Evolutionary conservation across 345 rosid genomes (phyloP), one percentile per base, ranked within the genome.

Genomic region (Brassica rapa): DNA sequence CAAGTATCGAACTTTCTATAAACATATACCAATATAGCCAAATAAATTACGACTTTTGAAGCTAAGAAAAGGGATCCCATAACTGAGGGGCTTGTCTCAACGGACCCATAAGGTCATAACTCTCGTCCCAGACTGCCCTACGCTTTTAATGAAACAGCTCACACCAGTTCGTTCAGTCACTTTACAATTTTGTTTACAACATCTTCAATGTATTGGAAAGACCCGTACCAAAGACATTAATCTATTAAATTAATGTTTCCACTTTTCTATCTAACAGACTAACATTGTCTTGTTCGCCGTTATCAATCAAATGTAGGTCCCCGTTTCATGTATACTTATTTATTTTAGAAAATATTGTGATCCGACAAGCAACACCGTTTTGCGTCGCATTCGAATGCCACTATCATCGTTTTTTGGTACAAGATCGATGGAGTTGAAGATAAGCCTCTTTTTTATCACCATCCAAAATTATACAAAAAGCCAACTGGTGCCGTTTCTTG

Each of bases 121-220:
- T 23, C 32, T 66, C 68, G 66, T 56, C 32, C 46, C 68, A 59
- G 41, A 49, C 78, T 61, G 19, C 3, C 56, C 29, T 25, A 49
- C 15, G 75, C 75, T 68, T 73, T 79, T 0, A 61, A 62, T 72
- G 69, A 61, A 70, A 79, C 72, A 79, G 69, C 73, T 72, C 56
- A 60, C 25, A 14, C 15, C 66, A 37, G 30, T 72, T 61, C 72
- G 30, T 72, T 61, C 72, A 41, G 29, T 77, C 71, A 4, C 62
- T 56, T n/a, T 29, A 23, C 37, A 49, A 19, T 64, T 30, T 56
- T 41, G 9, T 57, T 63, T 14, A 66, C 77, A 49, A 21, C 41
- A 46, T 1, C 32, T 78, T 72, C 10, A 65, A 78, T 72, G 68
- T 37, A 71, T 41, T 23, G 23, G 15, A 72, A 60, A 43, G 69